These are phyloP conservation scores for Leishmania aethiopica DNA, from an alignment of 208 protist genomes.

Conservation along the genomic window DNA sequence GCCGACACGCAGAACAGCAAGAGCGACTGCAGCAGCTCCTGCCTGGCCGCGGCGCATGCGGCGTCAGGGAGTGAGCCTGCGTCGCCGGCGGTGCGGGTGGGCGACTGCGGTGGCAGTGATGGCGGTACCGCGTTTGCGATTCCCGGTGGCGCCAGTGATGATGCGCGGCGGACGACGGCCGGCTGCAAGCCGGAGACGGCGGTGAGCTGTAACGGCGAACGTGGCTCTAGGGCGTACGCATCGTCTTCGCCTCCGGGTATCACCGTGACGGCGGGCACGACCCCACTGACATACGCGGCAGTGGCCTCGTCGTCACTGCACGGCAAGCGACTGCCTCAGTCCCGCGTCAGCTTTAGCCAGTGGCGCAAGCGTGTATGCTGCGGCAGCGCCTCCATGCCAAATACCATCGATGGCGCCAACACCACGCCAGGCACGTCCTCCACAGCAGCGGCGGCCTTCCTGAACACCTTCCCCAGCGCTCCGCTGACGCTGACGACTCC, in stretches of 20 bases:
- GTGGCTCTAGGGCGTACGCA: too few species aligned
- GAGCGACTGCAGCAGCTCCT: not conserved
- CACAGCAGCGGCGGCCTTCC: not conserved
- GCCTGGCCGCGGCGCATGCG: conserved; percentile 1
- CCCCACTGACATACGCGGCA: conserved; percentile 22
- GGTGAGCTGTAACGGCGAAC: not conserved
- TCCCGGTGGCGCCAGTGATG: not conserved
- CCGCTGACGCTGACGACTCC: conserved; percentile 1
- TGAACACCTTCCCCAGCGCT: conserved; percentile 3
- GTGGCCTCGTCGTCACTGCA: conserved; percentile 12
- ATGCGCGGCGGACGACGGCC: not conserved
- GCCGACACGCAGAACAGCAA: not conserved
- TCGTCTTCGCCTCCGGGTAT: not conserved
- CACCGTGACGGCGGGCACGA: not conserved
- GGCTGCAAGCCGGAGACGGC: not conserved
- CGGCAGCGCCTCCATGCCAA: conserved; percentile 4
- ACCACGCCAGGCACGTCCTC: conserved; percentile 1
- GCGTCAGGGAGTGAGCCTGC: not conserved
- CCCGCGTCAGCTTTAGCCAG: conserved; percentile 29
- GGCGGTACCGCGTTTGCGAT: not conserved
- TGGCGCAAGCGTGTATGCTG: conserved; percentile 10
- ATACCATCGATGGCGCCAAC: not conserved
- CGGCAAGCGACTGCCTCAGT: conserved; percentile 30
- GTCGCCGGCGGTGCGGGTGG: not conserved
- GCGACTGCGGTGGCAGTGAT: not conserved